Evolutionary conservation across 2,329 filamentous ascomycete genomes (phyloP).

Genomic region (Clonostachys byssicola): DNA sequence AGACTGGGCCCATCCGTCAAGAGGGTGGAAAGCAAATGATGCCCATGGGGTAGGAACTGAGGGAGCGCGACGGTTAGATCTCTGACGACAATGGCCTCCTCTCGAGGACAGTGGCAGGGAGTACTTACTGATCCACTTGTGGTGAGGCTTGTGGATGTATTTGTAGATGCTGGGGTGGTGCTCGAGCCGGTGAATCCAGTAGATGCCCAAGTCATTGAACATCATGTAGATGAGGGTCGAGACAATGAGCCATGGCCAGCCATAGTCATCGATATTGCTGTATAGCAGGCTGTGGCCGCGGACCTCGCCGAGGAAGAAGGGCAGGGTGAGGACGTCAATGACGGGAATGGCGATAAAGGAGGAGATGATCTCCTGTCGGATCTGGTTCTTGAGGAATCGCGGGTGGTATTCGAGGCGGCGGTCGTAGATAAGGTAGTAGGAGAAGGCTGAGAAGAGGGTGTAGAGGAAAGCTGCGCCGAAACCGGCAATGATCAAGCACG

Average conservation of each 20-base stretch:
- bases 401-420: conserved; percentile 39
- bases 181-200: conserved; percentile 41
- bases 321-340: conserved; percentile 28
- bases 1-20: conserved; percentile 40
- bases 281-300: conserved; percentile 39
- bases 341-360: conserved; percentile 26
- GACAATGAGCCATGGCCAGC: conserved; percentile 22
- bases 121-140: conserved; percentile 34
- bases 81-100: conserved; percentile 6
- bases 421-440: conserved; percentile 64
- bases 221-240: conserved; percentile 32
- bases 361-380: conserved; percentile 35
- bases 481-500: conserved; percentile 25
- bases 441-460: conserved; percentile 64
- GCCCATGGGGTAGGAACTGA: conserved; percentile 37
- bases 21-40: conserved; percentile 40
- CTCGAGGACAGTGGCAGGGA: conserved; percentile 4
- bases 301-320: conserved; percentile 41
- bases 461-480: conserved; percentile 33
- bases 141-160: conserved; percentile 41
- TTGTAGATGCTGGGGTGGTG: conserved; percentile 41
- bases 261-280: conserved; percentile 16
- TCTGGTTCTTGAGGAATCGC: conserved; percentile 41
- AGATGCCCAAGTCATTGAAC: conserved; percentile 40
- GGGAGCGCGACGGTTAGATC: conserved; percentile 10